These are phyloP conservation scores for Balakata baccata DNA, from an alignment of 345 rosid species.

Conservation along the genomic window DNA sequence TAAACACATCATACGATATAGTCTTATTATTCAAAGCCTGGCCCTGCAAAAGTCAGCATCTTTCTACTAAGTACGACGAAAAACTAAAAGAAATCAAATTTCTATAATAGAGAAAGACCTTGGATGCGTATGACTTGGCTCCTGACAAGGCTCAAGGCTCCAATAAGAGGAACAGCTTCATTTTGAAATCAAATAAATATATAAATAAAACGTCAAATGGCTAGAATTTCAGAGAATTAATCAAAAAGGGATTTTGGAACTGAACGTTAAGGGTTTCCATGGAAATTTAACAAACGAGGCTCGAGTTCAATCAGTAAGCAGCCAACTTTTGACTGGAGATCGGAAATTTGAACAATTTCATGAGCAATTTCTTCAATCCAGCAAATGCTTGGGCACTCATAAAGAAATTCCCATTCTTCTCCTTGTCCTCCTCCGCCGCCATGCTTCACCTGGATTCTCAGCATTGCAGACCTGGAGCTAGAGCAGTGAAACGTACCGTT, in stretches of 20 bases:
- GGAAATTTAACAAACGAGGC: neutral
- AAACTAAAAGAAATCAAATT: neutral
- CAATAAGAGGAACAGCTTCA: conserved; percentile 7
- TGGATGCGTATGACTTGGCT: conserved; percentile 5
- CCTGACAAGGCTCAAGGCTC: conserved; percentile 5
- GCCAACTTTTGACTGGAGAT: neutral
- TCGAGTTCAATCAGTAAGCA: neutral
- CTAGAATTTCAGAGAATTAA: neutral
- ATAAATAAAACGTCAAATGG: neutral
- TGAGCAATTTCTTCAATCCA: conserved; percentile 8
- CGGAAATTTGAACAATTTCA: conserved; percentile 7
- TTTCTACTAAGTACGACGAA: neutral
- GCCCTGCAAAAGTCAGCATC: neutral
- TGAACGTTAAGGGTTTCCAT: neutral
- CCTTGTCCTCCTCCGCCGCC: neutral
- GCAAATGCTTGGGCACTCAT: neutral
- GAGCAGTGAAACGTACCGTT: neutral
- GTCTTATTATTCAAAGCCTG: conserved; percentile 5
- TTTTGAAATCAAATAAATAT: neutral
- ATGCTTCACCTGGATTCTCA: conserved; percentile 9
- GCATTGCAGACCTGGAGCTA: neutral
- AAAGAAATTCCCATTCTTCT: neutral
- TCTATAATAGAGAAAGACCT: conserved; percentile 8
- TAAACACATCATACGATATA: neutral
- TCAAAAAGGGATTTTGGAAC: neutral